Percentiles rank a stretch among this genome's conserved stretches.
Evolutionary conservation across 192 early-diverging fungal genomes (phyloP).

Genomic region (Mortierella hygrophila): DNA sequence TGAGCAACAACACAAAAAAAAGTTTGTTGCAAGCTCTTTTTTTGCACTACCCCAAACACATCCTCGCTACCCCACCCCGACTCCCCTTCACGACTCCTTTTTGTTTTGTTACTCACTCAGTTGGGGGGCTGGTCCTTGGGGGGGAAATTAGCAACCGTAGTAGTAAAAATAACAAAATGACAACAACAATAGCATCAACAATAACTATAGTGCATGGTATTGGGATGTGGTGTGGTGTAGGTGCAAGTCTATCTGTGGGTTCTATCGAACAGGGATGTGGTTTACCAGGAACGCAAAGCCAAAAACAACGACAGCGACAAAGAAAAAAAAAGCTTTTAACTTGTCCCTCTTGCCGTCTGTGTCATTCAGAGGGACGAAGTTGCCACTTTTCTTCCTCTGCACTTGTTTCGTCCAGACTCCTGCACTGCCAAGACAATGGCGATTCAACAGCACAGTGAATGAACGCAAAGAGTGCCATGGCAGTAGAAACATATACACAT

Average conservation of each 20-base stretch:
- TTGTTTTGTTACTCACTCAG: background rate
- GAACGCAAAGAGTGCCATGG: background rate
- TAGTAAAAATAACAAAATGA: background rate
- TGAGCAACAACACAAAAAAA: conserved; percentile 7
- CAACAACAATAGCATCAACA: background rate
- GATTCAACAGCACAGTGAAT: background rate
- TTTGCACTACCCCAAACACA: background rate
- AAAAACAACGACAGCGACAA: background rate
- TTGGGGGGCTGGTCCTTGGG: background rate
- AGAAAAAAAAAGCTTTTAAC: background rate
- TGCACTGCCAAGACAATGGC: background rate
- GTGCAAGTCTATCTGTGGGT: background rate
- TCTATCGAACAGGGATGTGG: background rate
- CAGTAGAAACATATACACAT: background rate
- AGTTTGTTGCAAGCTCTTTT: background rate
- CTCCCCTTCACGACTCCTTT: background rate
- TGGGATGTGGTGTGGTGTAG: background rate
- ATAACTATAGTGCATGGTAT: background rate
- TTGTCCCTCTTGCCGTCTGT: background rate
- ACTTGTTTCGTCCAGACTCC: no score
- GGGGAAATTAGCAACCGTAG: background rate
- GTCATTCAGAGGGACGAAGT: no score
- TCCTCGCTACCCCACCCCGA: background rate
- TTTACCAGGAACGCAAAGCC: background rate
- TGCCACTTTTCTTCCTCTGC: no score